Base-by-base conservation (phyloP, 2,329 filamentous ascomycete genomes). In the Hypoxylon sp. region DNA sequence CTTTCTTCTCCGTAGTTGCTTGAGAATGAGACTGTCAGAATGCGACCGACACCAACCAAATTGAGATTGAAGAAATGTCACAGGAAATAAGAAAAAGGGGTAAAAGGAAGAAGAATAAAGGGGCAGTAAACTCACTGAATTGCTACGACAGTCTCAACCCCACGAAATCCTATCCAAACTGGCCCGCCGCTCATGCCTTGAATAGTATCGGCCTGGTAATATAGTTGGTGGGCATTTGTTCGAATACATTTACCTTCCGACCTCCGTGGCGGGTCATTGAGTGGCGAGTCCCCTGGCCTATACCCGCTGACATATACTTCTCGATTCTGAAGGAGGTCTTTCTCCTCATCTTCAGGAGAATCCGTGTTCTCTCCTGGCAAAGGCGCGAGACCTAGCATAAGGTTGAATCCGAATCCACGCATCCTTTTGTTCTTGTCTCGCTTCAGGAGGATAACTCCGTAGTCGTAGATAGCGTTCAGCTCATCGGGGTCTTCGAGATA, bases 381-480 rank as follows among this genome's bases (percentile, higher is more conserved):
- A 2, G 55, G 56, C 11, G 55, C 34, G 9, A 65, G 50, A 5
- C 65, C 65, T 16, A 68, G 19, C 50, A 68, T 63, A 19, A 68
- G 25, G 23, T 57, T 46, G 25, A 68, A 68, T 6, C 66, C 66
- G 14, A 68, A 68, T n/a, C 66, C 66, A 16, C 62, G 66, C 11
- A 53, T 12, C 7, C 62, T 55, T 2, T 34, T 27, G 12, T 43
- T 6, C 25, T 23, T 34, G n/a, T 19, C n/a, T 12, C 66, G 39
- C 32, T 61, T 23, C 14, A 68, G n/a, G 27, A 68, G 55, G 9
- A 68, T 66, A 6, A 43, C 29, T 9, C 58, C 66, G 29, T 68
- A 68, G 8, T 68, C 66, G 12, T 50, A 60, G n/a, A 63, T 54
- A 12, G 54, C 58, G n/a, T 61, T 63, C 11, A 32, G 11, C 16